These are phyloP conservation scores for Malassezia nana DNA, from an alignment of 1,284 basidiomycete species.

Conservation along the genomic window DNA sequence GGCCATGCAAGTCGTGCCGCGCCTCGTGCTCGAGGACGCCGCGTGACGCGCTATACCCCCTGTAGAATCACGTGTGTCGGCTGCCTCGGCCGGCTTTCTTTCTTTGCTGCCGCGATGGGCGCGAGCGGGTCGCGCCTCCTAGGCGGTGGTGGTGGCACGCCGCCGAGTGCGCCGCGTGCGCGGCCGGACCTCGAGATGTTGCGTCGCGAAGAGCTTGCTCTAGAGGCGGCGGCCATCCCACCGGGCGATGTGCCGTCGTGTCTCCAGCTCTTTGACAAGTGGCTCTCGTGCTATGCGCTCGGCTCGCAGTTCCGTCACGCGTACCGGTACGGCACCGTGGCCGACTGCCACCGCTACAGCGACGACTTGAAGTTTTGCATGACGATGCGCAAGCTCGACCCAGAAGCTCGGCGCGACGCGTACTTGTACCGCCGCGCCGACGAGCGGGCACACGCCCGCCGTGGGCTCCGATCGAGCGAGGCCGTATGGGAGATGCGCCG, in stretches of 20 bases:
- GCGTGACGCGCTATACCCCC: slow-evolving; percentile 6
- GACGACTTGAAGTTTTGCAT: slow-evolving; percentile 95
- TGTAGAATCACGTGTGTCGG: background rate
- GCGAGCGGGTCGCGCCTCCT: slow-evolving; percentile 2
- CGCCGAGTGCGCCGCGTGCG: background rate
- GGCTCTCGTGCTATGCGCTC: slow-evolving; percentile 54
- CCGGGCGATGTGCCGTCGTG: slow-evolving; percentile 33
- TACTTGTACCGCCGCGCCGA: slow-evolving; percentile 81
- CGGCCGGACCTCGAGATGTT: slow-evolving; percentile 11
- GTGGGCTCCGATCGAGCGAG: slow-evolving; percentile 66
- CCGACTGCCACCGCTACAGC: slow-evolving; percentile 67
- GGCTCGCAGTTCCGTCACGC: slow-evolving; percentile 70
- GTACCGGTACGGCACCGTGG: slow-evolving; percentile 72
- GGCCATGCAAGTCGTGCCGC: slow-evolving; percentile 51
- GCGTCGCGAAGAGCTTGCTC: slow-evolving; percentile 28
- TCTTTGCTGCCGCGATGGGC: slow-evolving; percentile 13
- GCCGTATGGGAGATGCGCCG: slow-evolving; percentile 71
- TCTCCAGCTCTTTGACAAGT: slow-evolving; percentile 39
- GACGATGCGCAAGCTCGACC: slow-evolving; percentile 65
- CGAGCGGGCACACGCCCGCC: slow-evolving; percentile 68
- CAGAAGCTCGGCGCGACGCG: slow-evolving; percentile 64
- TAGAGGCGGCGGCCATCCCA: slow-evolving; percentile 35
- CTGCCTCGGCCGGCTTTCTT: background rate
- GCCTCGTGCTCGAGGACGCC: slow-evolving; percentile 47
- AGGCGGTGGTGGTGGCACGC: background rate